A percentile compares a stretch with the other conserved stretches of the same genome.
These are phyloP conservation scores for Phytopythium kandeliae DNA, from an alignment of 352 stramenopile genomes.

Conservation along the genomic window DNA sequence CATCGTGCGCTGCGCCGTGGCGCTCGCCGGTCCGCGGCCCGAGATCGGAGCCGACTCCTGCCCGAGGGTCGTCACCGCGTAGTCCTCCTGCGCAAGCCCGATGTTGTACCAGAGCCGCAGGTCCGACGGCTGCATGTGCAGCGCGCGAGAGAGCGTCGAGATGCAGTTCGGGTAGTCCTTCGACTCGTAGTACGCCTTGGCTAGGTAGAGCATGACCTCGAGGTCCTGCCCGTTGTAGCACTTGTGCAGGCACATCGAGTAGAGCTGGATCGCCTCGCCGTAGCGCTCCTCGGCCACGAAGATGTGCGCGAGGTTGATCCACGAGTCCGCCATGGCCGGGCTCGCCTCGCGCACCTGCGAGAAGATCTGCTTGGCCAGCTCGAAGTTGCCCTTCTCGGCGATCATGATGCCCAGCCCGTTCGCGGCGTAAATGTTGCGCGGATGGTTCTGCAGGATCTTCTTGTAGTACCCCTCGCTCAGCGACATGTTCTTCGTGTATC, in stretches of 20 bases:
- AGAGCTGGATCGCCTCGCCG: constrained; percentile 94
- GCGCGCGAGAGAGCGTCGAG: constrained; percentile 63
- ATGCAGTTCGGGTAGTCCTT: constrained; percentile 89
- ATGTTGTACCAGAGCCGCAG: constrained; percentile 85
- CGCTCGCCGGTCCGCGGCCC: constrained; percentile 25
- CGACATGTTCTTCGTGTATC: constrained; percentile 96
- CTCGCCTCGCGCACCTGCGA: constrained; percentile 94
- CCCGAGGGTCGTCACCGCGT: constrained; percentile 74
- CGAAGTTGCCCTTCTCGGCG: constrained; percentile 96
- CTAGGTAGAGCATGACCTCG: constrained; percentile 76
- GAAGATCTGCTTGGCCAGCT: constrained; percentile 96
- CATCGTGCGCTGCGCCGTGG: constrained; percentile 68
- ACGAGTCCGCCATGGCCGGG: constrained; percentile 93
- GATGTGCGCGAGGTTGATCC: constrained; percentile 97
- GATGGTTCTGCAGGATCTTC: constrained; percentile 91
- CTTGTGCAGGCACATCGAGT: constrained; percentile 90
- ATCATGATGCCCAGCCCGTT: constrained; percentile 98
- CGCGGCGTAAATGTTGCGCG: constrained; percentile 93
- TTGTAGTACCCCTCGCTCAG: constrained; percentile 95
- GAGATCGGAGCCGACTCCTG: constrained; percentile 46
- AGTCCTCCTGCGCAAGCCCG: constrained; percentile 82
- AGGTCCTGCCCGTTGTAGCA: constrained; percentile 87
- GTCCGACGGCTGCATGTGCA: constrained; percentile 79
- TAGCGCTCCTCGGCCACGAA: constrained; percentile 96
- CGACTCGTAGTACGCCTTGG: constrained; percentile 86